Percentiles rank a stretch among this genome's conserved stretches.
Evolutionary conservation across 768 basidiomycete species (phyloP).

Genomic region (Pulveroboletus frians): DNA sequence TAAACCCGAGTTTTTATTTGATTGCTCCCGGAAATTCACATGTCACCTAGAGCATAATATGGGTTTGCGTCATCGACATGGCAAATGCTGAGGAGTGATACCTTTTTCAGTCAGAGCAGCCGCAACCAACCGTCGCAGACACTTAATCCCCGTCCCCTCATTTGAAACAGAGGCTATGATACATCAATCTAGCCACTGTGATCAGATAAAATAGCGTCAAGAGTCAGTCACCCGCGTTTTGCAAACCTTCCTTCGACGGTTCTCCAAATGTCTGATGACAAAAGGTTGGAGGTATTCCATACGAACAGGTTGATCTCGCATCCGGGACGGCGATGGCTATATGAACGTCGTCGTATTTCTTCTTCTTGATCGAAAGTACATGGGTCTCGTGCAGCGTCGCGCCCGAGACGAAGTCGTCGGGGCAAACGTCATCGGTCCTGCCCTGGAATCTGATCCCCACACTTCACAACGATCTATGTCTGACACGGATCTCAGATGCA

Average conservation of each 20-base stretch:
- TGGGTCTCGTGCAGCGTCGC: neutral
- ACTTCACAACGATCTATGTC: neutral
- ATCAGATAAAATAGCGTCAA: neutral
- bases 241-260: neutral
- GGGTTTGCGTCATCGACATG: neutral
- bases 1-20: neutral
- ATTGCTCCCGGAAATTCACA: neutral
- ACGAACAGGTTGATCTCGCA: neutral
- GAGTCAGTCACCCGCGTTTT: no score
- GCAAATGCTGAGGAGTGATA: neutral
- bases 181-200: neutral
- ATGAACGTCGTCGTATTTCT: neutral
- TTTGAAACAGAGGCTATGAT: neutral
- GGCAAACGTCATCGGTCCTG: neutral
- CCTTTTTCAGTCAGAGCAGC: neutral
- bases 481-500: neutral
- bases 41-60: neutral
- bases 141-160: neutral
- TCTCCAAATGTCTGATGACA: neutral
- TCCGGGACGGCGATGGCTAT: neutral
- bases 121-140: neutral
- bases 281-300: no score
- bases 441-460: neutral
- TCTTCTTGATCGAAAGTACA: no score
- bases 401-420: neutral